Conservation (phyloP, 2,329 filamentous ascomycete species). For the Tolypocladium pustulatum region DNA sequence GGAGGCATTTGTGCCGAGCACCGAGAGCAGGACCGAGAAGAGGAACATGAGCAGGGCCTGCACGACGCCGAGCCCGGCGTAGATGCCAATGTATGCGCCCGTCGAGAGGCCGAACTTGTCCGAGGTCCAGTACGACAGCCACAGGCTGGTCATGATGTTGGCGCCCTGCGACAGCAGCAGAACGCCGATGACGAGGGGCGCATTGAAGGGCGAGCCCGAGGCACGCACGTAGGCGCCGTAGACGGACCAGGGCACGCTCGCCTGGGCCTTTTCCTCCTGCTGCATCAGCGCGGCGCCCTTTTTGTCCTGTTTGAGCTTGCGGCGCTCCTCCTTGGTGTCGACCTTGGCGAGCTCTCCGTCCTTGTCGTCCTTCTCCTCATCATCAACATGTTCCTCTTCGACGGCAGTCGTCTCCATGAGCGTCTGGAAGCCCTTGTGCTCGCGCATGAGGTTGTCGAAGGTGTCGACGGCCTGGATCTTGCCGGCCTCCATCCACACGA, state of each 20-base stretch:
- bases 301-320: conserved; percentile 43
- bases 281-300: conserved; percentile 62
- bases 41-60: conserved; percentile 69
- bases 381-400: conserved; percentile 45
- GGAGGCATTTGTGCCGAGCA: conserved; percentile 71
- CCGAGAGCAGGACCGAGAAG: conserved; percentile 69
- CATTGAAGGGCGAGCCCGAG: conserved; percentile 61
- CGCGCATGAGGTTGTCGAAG: conserved; percentile 75
- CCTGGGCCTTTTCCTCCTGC: conserved; percentile 55
- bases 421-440: conserved; percentile 66
- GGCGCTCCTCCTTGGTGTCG: background rate
- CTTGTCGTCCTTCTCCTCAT: conserved; percentile 27
- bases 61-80: conserved; percentile 57
- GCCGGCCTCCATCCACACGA: conserved; percentile 87
- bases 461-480: conserved; percentile 78
- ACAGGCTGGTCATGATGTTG: conserved; percentile 81
- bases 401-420: conserved; percentile 79
- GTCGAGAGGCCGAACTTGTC: conserved; percentile 58
- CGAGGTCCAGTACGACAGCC: conserved; percentile 91
- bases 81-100: conserved; percentile 62
- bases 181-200: conserved; percentile 50
- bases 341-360: conserved; percentile 23
- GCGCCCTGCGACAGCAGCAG: conserved; percentile 67
- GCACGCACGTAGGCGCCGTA: conserved; percentile 70
- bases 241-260: conserved; percentile 70